Percentiles rank a stretch among this genome's conserved stretches.
Evolutionary conservation across 768 basidiomycete genomes (phyloP).

Genomic region (Asterophora parasitica): DNA sequence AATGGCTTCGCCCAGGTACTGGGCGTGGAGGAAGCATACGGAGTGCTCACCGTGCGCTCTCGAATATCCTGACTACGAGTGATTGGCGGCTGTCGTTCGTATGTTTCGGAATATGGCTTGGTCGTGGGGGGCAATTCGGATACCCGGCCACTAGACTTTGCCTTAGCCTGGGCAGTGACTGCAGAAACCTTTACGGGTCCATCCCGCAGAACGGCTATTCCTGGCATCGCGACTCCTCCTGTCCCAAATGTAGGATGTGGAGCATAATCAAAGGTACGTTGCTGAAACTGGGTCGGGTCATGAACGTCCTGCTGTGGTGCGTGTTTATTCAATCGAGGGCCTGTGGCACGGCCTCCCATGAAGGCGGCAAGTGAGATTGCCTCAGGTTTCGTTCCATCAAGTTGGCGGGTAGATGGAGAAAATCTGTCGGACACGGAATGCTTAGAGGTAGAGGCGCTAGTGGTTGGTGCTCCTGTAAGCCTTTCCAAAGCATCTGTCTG

Average conservation of each 20-base stretch:
- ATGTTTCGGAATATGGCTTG: not conserved
- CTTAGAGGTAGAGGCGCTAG: not conserved
- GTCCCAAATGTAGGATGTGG: conserved; percentile 76
- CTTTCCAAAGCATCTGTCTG: conserved; percentile 45
- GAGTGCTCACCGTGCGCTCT: conserved; percentile 37
- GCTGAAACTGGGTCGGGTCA: conserved; percentile 63
- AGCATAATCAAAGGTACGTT: conserved; percentile 43
- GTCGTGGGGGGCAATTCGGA: not conserved
- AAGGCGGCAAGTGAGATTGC: conserved; percentile 75
- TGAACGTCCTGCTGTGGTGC: conserved; percentile 66
- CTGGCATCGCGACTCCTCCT: conserved; percentile 73
- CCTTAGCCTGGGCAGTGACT: conserved; percentile 5
- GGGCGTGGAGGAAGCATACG: conserved; percentile 4
- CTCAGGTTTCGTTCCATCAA: conserved; percentile 28
- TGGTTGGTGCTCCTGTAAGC: conserved; percentile 28
- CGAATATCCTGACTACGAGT: conserved; percentile 16
- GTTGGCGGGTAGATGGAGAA: conserved; percentile 12
- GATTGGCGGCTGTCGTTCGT: not conserved
- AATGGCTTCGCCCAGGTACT: not conserved
- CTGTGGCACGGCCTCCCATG: conserved; percentile 74
- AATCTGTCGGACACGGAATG: conserved; percentile 14
- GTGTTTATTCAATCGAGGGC: conserved; percentile 68
- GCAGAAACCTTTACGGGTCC: conserved; percentile 7
- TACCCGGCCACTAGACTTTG: not conserved
- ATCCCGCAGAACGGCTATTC: conserved; percentile 39